Percentiles rank a stretch among this genome's conserved stretches.
Evolutionary conservation across 805 yeast genomes (phyloP).

Genomic region (Naumovozyma baii): DNA sequence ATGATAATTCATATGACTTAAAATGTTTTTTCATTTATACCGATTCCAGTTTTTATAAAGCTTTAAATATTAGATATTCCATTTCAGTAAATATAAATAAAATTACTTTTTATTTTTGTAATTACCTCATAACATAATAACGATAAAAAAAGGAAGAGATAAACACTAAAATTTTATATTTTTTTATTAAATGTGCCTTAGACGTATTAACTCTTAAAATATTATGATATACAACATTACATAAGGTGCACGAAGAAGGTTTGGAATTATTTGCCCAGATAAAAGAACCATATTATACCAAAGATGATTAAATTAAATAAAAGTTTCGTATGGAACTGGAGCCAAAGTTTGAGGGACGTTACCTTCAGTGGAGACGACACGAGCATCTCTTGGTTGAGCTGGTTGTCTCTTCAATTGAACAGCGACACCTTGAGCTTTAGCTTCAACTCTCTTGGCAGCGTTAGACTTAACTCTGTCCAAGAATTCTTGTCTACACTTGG

Average conservation of each 20-base stretch:
- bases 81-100: neutral
- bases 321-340: slow-evolving; percentile 99
- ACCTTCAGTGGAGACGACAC: slow-evolving; percentile 70
- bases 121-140: no score
- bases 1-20: no score
- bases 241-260: slow-evolving; percentile 1
- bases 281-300: neutral
- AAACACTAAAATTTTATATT: neutral
- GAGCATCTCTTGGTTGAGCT: slow-evolving; percentile 92
- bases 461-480: slow-evolving; percentile 96
- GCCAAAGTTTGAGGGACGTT: slow-evolving; percentile 93
- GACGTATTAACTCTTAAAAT: neutral
- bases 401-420: slow-evolving; percentile 97
- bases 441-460: slow-evolving; percentile 88
- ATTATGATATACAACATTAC: neutral
- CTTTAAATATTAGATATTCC: neutral
- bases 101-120: neutral
- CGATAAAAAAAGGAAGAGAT: neutral
- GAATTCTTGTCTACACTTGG: slow-evolving; percentile 99
- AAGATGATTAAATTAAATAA: slow-evolving; percentile 54
- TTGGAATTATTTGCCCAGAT: neutral
- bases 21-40: no score
- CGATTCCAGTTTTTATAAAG: neutral
- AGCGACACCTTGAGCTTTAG: slow-evolving; percentile 86
- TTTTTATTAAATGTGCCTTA: neutral